phyloP scores from a whole-genome alignment of 306 rosid species.

The Cicer cuneatum region DNA sequence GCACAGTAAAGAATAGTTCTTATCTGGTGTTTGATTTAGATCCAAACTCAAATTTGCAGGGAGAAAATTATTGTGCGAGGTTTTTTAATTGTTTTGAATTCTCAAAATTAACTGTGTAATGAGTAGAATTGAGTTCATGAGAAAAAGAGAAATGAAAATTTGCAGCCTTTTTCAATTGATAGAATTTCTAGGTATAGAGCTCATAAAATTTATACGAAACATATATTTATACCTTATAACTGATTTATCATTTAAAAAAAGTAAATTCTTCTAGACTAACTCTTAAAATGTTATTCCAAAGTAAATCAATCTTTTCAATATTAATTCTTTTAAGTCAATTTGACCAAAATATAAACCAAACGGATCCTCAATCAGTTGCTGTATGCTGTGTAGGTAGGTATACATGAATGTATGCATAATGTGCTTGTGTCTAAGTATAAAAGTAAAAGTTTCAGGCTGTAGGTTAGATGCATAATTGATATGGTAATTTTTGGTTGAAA shows the following conservation, averaged over 20 bases:
- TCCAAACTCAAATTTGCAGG: background rate
- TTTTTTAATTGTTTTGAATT: background rate
- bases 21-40: conserved; percentile 29
- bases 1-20: conserved; percentile 25
- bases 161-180: background rate
- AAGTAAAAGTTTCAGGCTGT: conserved; percentile 29
- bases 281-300: background rate
- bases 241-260: background rate
- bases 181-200: conserved; percentile 3
- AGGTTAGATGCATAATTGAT: conserved; percentile 10
- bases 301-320: background rate
- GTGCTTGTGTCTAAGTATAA: conserved; percentile 10
- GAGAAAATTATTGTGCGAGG: background rate
- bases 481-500: conserved; percentile 7
- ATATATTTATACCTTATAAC: background rate
- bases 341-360: background rate
- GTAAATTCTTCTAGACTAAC: background rate
- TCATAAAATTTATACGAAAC: background rate
- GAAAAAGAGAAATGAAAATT: background rate
- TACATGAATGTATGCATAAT: background rate
- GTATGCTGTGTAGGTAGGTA: background rate
- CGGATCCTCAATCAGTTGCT: conserved; percentile 11
- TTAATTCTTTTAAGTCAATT: background rate
- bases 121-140: background rate
- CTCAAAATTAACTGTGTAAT: background rate